Evolutionary conservation across 2,329 filamentous ascomycete species (phyloP).

Genomic region (Monosporascus sp.): DNA sequence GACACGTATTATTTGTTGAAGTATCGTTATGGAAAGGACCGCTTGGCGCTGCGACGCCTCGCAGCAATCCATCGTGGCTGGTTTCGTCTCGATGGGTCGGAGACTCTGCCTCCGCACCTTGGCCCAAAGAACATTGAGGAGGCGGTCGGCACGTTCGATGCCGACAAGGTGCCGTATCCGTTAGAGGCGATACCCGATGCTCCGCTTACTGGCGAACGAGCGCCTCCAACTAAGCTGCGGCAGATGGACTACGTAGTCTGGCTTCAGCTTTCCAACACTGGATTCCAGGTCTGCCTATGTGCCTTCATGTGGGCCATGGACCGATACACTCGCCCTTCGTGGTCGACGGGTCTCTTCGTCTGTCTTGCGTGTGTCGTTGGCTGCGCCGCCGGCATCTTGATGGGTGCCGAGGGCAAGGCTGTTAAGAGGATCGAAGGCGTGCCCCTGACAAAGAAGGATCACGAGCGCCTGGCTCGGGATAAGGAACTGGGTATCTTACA

Average conservation of each 20-base stretch:
- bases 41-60: slow-evolving; percentile 58
- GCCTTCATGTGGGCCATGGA: slow-evolving; percentile 82
- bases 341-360: slow-evolving; percentile 77
- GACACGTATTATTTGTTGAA: slow-evolving; percentile 70
- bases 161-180: slow-evolving; percentile 57
- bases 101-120: slow-evolving; percentile 48
- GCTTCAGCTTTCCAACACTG: slow-evolving; percentile 74
- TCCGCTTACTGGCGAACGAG: slow-evolving; percentile 68
- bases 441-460: slow-evolving; percentile 53
- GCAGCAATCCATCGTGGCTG: slow-evolving; percentile 71
- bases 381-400: slow-evolving; percentile 62
- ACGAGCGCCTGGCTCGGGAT: slow-evolving; percentile 45
- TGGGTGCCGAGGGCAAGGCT: slow-evolving; percentile 65
- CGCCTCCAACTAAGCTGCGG: slow-evolving; percentile 63
- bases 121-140: slow-evolving; percentile 49
- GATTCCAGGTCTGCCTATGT: slow-evolving; percentile 68
- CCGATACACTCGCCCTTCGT: slow-evolving; percentile 67
- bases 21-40: slow-evolving; percentile 52
- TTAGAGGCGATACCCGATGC: slow-evolving; percentile 56
- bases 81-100: slow-evolving; percentile 68
- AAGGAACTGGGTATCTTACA: slow-evolving; percentile 52
- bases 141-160: slow-evolving; percentile 31
- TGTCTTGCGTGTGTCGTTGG: slow-evolving; percentile 67
- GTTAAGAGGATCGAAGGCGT: slow-evolving; percentile 71
- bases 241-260: slow-evolving; percentile 77